Conservation (phyloP, 257 asterid species). For the Thymus mandschuricus region DNA sequence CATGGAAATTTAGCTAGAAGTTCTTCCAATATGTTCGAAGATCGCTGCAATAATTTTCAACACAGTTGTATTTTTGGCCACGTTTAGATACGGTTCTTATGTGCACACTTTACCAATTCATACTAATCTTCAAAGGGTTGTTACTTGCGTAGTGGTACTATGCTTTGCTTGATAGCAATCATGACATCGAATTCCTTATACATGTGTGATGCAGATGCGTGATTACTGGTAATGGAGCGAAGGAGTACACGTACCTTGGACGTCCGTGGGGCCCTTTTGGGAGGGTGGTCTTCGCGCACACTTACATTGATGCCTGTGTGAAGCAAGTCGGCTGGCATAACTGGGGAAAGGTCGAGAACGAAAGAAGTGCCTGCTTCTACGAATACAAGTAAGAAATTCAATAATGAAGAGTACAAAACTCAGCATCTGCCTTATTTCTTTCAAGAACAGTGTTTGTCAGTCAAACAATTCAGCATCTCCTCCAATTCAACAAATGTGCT, state of each 20-base stretch:
- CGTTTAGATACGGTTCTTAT: too few species aligned
- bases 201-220: slow-evolving; percentile 67
- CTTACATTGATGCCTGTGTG: slow-evolving; percentile 77
- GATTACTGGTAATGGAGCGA: slow-evolving; percentile 81
- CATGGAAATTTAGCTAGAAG: not conserved
- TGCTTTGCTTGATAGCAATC: not conserved
- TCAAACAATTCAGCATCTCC: too few species aligned
- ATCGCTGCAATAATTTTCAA: not conserved
- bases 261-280: slow-evolving; percentile 99
- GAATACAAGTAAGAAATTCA: slow-evolving; percentile 71
- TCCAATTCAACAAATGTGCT: too few species aligned
- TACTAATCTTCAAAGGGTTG: not conserved
- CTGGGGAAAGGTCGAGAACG: slow-evolving; percentile 93
- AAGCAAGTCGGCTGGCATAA: slow-evolving; percentile 87
- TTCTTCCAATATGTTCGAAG: too few species aligned
- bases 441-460: too few species aligned
- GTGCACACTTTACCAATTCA: not conserved
- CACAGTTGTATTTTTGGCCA: not conserved
- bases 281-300: slow-evolving; percentile 82
- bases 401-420: not conserved
- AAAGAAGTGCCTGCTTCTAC: slow-evolving; percentile 94
- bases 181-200: not conserved
- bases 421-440: too few species aligned
- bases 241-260: slow-evolving; percentile 70
- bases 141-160: not conserved